Base-by-base conservation (phyloP, 768 basidiomycete genomes). In the Trametes cingulata region DNA sequence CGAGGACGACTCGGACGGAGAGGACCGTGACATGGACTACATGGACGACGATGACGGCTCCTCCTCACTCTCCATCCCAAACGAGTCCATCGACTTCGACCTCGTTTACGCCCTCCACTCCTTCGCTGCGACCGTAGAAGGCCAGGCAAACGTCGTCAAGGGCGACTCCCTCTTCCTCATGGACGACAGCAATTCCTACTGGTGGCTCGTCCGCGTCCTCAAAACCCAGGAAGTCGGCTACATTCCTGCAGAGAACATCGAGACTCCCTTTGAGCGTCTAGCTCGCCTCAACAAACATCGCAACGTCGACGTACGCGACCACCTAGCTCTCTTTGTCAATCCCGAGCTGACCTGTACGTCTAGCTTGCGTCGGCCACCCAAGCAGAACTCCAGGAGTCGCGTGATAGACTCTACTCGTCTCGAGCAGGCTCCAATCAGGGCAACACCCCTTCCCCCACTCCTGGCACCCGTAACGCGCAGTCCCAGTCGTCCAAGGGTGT, bases 211-310 rank as follows among this genome's bases (percentile, higher is more conserved):
- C 8, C 86, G 95, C 47, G 97, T 99, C 9, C 86, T 99, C 64
- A 98, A 98, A 78, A 98, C 96, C 8, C 95, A 98, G 74, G 95
- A 97, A 69, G 93, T 99, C 15, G 97, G 97, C 0, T 99, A 99
- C 73, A 98, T 99, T 50, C 97, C 97, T 17, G 97, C 97, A 0
- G 97, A 99, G 76, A 98, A 98, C 73, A 98, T 99, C 65, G 97
- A 99, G 73, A 99, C 97, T 0, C 97, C 97, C 0, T 97, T 94
- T 68, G 97, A 99, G 71, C 84, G 97, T 36, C 83, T 98, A 6
- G 97, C 97, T 0, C 79, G 97, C 58, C 80, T 98, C 56, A 98
- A 99, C 78, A 98, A 98, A 72, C 94, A 97, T 70, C 83, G 95
- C 29, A 99, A 99, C 73, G 90, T 98, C 54, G 96, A 98, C 73